A percentile compares a stretch with the other conserved stretches of the same genome.
phyloP scores from a whole-genome alignment of 2,329 filamentous ascomycete species.

The Nemania diffusa region DNA sequence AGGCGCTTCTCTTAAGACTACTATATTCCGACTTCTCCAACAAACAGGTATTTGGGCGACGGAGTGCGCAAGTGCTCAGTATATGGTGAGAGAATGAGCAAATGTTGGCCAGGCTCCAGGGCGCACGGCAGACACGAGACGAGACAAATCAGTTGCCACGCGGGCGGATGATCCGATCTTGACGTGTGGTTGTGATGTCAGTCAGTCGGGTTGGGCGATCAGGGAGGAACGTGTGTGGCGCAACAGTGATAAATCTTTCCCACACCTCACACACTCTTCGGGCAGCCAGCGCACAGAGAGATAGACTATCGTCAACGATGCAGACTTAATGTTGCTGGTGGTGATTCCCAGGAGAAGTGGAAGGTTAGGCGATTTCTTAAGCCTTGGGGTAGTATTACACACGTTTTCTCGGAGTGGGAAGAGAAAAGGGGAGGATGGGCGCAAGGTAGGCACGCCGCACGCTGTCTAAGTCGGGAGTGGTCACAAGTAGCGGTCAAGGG shows the following conservation, averaged over 20 bases:
- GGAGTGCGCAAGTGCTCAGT: constrained; percentile 5
- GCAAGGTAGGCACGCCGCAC: constrained; percentile 9
- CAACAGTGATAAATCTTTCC: constrained; percentile 9
- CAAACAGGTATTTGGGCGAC: constrained; percentile 2
- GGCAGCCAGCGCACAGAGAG: constrained; percentile 32
- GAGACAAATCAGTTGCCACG: constrained; percentile 33
- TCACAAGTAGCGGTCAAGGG: constrained; percentile 39
- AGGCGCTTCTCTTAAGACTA: constrained; percentile 21
- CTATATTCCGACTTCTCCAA: constrained; percentile 22
- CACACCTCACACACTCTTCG: constrained; percentile 19
- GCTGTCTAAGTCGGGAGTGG: constrained; percentile 20
- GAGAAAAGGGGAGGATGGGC: constrained; percentile 27
- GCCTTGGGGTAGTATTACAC: constrained; percentile 33
- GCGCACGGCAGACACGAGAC: constrained; percentile 18
- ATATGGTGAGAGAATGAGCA: constrained; percentile 5
- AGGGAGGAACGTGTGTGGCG: constrained; percentile 22
- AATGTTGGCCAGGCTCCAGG: constrained; percentile 18
- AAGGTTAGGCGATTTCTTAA: constrained; percentile 25
- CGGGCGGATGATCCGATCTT: constrained; percentile 24
- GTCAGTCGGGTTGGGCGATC: constrained; percentile 21
- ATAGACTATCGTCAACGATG: constrained; percentile 25
- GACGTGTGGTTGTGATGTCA: constrained; percentile 30
- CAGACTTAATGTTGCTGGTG: constrained; percentile 18
- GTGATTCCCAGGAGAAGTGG: constrained; percentile 20
- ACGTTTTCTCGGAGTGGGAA: constrained; percentile 15